Conservation (phyloP, 495 filamentous ascomycete species). For the Xylaria bambusicola region DNA sequence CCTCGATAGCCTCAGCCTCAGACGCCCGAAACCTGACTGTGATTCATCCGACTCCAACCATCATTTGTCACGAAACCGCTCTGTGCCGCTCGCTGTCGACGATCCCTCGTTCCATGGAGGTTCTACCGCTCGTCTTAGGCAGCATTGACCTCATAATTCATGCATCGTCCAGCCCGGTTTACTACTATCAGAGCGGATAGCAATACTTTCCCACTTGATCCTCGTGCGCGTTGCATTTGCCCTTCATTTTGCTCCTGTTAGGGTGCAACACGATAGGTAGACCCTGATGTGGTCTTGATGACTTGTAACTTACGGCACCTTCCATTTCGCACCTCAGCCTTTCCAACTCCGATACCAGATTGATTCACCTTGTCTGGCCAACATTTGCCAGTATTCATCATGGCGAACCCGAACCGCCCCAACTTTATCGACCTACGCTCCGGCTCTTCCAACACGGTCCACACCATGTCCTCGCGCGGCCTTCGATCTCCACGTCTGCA, state of each 20-base stretch:
- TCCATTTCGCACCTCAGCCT: not conserved
- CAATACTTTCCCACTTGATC: not conserved
- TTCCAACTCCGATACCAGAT: not conserved
- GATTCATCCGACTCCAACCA: conserved; percentile 7
- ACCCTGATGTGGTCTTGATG: conserved; percentile 15
- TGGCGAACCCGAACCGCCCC: conserved; percentile 55
- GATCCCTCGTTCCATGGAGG: conserved; percentile 20
- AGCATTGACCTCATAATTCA: conserved; percentile 39
- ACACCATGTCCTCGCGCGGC: conserved; percentile 43
- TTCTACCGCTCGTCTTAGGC: conserved; percentile 21
- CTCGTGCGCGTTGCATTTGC: not conserved
- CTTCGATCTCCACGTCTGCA: conserved; percentile 73
- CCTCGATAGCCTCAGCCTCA: not conserved
- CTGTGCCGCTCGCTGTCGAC: conserved; percentile 10
- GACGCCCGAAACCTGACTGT: not conserved
- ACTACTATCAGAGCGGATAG: conserved; percentile 13
- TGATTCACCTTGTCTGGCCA: conserved; percentile 1
- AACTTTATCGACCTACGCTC: conserved; percentile 65
- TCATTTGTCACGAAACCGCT: conserved; percentile 7
- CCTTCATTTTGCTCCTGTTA: not conserved
- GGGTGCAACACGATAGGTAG: conserved; percentile 3
- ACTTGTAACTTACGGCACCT: not conserved
- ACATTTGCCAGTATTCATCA: conserved; percentile 28
- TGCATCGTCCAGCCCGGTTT: conserved; percentile 27
- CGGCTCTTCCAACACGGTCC: conserved; percentile 60